Evolutionary conservation across 2,329 filamentous ascomycete genomes (phyloP).

Genomic region (Diaporthe batatas): DNA sequence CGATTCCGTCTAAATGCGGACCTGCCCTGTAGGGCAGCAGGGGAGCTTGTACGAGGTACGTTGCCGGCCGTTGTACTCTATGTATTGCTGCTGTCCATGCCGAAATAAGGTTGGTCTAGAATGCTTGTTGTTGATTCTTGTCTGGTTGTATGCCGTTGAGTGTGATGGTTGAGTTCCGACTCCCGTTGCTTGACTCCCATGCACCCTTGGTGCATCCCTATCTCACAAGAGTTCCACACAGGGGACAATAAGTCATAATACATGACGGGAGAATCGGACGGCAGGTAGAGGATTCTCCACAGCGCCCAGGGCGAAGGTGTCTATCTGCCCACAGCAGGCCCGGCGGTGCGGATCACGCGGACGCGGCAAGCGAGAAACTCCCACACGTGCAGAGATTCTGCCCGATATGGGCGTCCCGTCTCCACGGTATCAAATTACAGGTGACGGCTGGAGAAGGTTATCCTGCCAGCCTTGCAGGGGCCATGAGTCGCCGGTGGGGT

Average conservation of each 20-base stretch:
- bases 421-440: conserved; percentile 38
- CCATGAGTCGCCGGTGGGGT: conserved; percentile 32
- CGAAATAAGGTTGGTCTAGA: conserved; percentile 11
- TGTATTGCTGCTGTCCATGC: not conserved
- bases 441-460: conserved; percentile 34
- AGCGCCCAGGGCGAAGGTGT: conserved; percentile 1
- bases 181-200: not conserved
- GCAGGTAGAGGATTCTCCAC: not conserved
- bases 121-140: conserved; percentile 3
- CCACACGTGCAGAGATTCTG: conserved; percentile 20
- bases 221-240: conserved; percentile 18
- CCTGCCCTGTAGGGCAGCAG: conserved; percentile 28
- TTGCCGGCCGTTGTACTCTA: not conserved
- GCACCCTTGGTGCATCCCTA: not conserved
- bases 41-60: conserved; percentile 13
- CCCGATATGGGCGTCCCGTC: conserved; percentile 24
- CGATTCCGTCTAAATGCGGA: conserved; percentile 26
- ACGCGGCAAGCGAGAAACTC: conserved; percentile 15
- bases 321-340: conserved; percentile 29
- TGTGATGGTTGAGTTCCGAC: not conserved
- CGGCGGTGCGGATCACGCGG: conserved; percentile 29
- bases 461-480: conserved; percentile 33
- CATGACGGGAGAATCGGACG: conserved; percentile 6
- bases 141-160: not conserved
- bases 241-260: conserved; percentile 28